phyloP scores from a whole-genome alignment of 1,139 yeast genomes.

The Debaryomyces sp. region DNA sequence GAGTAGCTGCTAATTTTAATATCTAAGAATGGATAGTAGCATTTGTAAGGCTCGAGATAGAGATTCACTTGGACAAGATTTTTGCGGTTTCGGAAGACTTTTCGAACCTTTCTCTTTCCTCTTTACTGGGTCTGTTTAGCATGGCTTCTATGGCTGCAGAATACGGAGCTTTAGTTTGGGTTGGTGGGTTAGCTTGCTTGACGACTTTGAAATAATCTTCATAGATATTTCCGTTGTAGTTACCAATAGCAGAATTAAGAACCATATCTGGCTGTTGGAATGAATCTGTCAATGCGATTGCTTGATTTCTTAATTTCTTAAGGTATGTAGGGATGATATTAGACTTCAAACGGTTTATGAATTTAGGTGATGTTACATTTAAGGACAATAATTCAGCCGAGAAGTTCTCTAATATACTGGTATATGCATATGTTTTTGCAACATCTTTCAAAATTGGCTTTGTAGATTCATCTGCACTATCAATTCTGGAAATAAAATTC shows the following conservation, averaged over 20 bases:
- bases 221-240: conserved; percentile 48
- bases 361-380: conserved; percentile 47
- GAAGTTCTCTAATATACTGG: conserved; percentile 70
- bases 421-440: conserved; percentile 60
- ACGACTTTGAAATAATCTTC: conserved; percentile 47
- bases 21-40: neutral
- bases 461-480: conserved; percentile 22
- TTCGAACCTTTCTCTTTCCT: conserved; percentile 44
- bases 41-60: neutral
- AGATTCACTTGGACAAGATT: conserved; percentile 22
- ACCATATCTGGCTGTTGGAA: conserved; percentile 50
- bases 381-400: conserved; percentile 76
- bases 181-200: conserved; percentile 41
- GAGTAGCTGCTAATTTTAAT: neutral
- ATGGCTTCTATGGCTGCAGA: conserved; percentile 34
- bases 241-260: conserved; percentile 47
- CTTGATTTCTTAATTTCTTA: conserved; percentile 45
- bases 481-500: conserved; percentile 41
- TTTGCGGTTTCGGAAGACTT: conserved; percentile 27
- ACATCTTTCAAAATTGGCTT: conserved; percentile 32
- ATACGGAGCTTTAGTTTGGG: conserved; percentile 43
- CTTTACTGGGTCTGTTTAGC: conserved; percentile 42
- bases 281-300: conserved; percentile 48
- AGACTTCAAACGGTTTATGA: conserved; percentile 49
- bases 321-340: conserved; percentile 35